Percentiles rank a stretch among this genome's conserved stretches.
Conservation (phyloP, 257 asterid genomes). For the Haberlea rhodopensis region DNA sequence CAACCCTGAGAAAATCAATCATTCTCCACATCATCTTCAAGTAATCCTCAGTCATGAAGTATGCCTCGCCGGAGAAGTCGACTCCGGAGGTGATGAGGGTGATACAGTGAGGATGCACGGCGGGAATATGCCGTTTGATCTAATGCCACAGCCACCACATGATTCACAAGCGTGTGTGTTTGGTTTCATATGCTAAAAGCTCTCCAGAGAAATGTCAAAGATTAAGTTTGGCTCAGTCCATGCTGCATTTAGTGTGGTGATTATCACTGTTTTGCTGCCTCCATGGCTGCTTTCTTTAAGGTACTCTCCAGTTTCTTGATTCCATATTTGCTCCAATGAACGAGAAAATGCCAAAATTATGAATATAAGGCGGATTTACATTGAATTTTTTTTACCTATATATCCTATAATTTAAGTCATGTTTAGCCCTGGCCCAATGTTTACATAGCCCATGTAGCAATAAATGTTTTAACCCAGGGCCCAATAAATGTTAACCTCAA, state of each 20-base stretch:
- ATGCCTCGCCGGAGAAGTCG: constrained; percentile 44
- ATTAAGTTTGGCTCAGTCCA: constrained; percentile 45
- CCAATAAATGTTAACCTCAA: no score
- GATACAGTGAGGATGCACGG: constrained; percentile 41
- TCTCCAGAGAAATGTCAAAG: constrained; percentile 51
- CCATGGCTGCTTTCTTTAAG: constrained; percentile 41
- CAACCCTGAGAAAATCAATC: constrained; percentile 36
- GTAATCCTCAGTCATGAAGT: constrained; percentile 38
- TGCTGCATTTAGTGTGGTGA: constrained; percentile 52
- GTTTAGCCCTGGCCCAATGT: no score
- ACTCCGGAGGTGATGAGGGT: constrained; percentile 31
- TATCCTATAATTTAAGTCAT: no score
- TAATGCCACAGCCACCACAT: constrained; percentile 47
- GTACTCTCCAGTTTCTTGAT: constrained; percentile 26
- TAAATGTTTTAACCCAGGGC: no score
- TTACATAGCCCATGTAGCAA: no score
- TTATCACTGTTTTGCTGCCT: constrained; percentile 39
- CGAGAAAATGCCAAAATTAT: not conserved
- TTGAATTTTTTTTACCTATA: no score
- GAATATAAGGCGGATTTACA: no score
- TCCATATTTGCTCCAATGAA: not conserved
- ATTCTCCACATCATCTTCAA: constrained; percentile 58
- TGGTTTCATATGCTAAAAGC: constrained; percentile 51
- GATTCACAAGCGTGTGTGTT: constrained; percentile 40
- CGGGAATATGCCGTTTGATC: constrained; percentile 45